A percentile compares a stretch with the other conserved stretches of the same genome.
phyloP scores from a whole-genome alignment of 2,329 filamentous ascomycete species.

The Penicillium freii region DNA sequence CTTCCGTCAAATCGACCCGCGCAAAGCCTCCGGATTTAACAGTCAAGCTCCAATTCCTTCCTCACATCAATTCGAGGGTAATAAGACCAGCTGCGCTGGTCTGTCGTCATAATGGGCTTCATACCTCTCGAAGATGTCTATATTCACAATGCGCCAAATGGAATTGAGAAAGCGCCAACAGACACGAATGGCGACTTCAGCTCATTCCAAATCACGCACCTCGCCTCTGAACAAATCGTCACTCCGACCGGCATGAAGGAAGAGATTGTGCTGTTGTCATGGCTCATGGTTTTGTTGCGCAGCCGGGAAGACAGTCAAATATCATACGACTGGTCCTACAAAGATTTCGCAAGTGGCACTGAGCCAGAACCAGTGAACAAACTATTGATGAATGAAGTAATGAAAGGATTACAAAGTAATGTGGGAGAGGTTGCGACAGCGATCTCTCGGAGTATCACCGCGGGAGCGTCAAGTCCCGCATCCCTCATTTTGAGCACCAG shows the following conservation, averaged over 20 bases:
- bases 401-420: constrained; percentile 33
- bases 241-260: constrained; percentile 40
- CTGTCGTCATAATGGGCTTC: constrained; percentile 18
- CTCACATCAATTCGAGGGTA: constrained; percentile 5
- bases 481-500: constrained; percentile 29
- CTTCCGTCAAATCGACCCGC: constrained; percentile 8
- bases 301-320: constrained; percentile 42
- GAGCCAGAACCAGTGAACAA: constrained; percentile 18
- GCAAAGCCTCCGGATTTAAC: constrained; percentile 10
- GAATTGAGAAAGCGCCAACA: background rate
- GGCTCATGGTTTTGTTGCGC: constrained; percentile 47
- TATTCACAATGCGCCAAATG: constrained; percentile 4
- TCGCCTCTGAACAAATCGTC: constrained; percentile 25
- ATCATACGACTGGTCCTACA: constrained; percentile 44
- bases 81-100: constrained; percentile 9
- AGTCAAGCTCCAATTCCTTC: constrained; percentile 7
- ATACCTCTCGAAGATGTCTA: constrained; percentile 11
- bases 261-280: constrained; percentile 45
- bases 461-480: background rate
- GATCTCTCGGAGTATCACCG: constrained; percentile 29
- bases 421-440: constrained; percentile 27
- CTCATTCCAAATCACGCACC: constrained; percentile 30
- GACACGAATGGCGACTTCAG: constrained; percentile 16
- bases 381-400: constrained; percentile 35
- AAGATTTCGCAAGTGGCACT: constrained; percentile 8